Base-by-base conservation (phyloP, 2,329 filamentous ascomycete genomes). In the Capronia coronata region DNA sequence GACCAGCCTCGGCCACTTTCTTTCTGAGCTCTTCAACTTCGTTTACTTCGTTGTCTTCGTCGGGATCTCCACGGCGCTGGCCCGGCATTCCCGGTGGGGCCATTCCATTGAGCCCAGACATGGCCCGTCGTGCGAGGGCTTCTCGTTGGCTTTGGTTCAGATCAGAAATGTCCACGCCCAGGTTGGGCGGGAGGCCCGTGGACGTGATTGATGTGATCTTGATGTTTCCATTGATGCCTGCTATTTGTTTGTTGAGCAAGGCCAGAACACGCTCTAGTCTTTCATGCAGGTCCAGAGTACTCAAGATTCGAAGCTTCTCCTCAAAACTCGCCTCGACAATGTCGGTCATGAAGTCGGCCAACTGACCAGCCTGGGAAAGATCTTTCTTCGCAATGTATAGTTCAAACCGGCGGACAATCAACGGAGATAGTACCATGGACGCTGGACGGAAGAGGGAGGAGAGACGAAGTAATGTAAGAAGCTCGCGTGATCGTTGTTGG, bases 341-440 rank as follows among this genome's bases (percentile, higher is more conserved):
- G 64, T 95, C 94, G 32, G 88, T 84, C 88, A 98, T 96, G 65
- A 97, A 97, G 66, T 98, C 93, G 5, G 93, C 91, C 8, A 98
- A 75, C 7, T 82, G 73, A 1, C 91, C 91, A 1, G 90, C 90
- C 59, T 97, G 89, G 35, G 80, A 75, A 43, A 93, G 67, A 51
- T 88, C 83, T 64, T 93, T 94, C 65, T 84, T 82, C 25, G 82
- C 77, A 56, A 98, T 95, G 67, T 88, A 93, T 46, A 90, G 71
- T 63, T 97, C 90, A 37, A 98, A 79, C 45, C 90, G 81, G 43
- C 89, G 81, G 0, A 88, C 88, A 45, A 97, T 77, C n/a, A 91
- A 72, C 1, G 91, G 90, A 2, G 89, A 90, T 13, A 97, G 71
- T 2, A 77, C 76, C 0, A 80, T 76, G 21, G 82, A 79, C 35